These are phyloP conservation scores for Chlorella sp. DNA, from an alignment of 139 green algal species.

Conservation along the genomic window DNA sequence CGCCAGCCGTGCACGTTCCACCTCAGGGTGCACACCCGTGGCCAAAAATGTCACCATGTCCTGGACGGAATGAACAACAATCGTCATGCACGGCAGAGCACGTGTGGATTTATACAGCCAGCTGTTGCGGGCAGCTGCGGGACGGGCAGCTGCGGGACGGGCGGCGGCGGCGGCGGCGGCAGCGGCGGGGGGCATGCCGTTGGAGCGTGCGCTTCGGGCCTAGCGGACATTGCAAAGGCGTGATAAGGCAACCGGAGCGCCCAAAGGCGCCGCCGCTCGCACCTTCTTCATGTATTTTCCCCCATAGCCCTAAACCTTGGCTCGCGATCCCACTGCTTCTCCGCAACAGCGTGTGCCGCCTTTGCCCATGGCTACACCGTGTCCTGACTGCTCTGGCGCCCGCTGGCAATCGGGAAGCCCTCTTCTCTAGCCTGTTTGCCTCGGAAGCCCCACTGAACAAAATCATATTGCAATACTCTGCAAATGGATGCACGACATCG, in stretches of 20 bases:
- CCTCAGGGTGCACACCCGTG: constrained; percentile 51
- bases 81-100: not conserved
- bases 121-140: not conserved
- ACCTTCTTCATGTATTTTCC: constrained; percentile 34
- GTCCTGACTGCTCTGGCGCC: not conserved
- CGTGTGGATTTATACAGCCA: not conserved
- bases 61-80: not conserved
- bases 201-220: not conserved
- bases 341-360: constrained; percentile 44
- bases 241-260: no score
- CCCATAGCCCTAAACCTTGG: constrained; percentile 16
- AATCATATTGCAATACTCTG: not conserved
- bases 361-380: constrained; percentile 32
- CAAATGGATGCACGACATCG: not conserved
- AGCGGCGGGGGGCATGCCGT: not conserved
- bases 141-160: no score
- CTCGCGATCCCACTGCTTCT: constrained; percentile 38
- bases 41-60: constrained; percentile 52
- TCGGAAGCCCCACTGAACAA: not conserved
- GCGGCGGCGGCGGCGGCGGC: not conserved
- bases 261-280: not conserved
- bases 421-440: not conserved
- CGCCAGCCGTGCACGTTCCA: constrained; percentile 27
- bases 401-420: not conserved
- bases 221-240: no score